Conservation (phyloP, 257 asterid genomes). For the Hygrophila difformis region DNA sequence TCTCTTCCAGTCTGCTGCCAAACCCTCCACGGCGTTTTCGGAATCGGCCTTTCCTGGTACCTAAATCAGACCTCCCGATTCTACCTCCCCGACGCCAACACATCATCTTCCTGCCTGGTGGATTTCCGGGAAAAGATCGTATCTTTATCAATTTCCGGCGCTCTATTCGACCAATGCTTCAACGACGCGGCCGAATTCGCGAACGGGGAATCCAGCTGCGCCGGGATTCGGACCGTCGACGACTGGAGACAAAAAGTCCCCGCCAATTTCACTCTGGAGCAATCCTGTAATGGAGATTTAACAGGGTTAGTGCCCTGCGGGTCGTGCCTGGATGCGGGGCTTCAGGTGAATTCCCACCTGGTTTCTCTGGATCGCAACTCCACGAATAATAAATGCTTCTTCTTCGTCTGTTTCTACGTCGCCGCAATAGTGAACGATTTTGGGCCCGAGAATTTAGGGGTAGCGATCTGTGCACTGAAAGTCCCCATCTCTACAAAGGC, state of each 20-base stretch:
- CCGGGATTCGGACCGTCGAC: constrained; percentile 25
- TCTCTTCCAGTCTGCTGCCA: constrained; percentile 44
- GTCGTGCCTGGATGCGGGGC: constrained; percentile 63
- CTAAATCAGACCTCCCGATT: constrained; percentile 51
- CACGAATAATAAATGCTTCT: constrained; percentile 48
- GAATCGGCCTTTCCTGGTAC: constrained; percentile 45
- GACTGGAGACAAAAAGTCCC: constrained; percentile 34
- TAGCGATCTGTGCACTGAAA: constrained; percentile 53
- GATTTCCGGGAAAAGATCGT: constrained; percentile 49
- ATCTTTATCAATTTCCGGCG: constrained; percentile 38
- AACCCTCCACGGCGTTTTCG: constrained; percentile 60
- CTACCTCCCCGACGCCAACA: constrained; percentile 40
- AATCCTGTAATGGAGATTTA: constrained; percentile 44
- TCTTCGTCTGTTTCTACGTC: constrained; percentile 65
- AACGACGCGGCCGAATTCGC: constrained; percentile 63
- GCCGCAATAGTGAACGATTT: constrained; percentile 63
- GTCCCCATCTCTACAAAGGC: constrained; percentile 26
- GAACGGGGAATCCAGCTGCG: constrained; percentile 35
- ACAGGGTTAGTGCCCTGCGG: constrained; percentile 54
- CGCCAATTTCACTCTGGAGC: constrained; percentile 23
- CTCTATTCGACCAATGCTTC: constrained; percentile 49
- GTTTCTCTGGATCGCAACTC: constrained; percentile 62
- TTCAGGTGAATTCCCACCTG: constrained; percentile 41
- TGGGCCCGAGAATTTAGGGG: constrained; percentile 61
- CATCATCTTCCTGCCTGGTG: constrained; percentile 63